Base-by-base conservation (phyloP, 2,329 filamentous ascomycete genomes). In the Exophiala calicioides region DNA sequence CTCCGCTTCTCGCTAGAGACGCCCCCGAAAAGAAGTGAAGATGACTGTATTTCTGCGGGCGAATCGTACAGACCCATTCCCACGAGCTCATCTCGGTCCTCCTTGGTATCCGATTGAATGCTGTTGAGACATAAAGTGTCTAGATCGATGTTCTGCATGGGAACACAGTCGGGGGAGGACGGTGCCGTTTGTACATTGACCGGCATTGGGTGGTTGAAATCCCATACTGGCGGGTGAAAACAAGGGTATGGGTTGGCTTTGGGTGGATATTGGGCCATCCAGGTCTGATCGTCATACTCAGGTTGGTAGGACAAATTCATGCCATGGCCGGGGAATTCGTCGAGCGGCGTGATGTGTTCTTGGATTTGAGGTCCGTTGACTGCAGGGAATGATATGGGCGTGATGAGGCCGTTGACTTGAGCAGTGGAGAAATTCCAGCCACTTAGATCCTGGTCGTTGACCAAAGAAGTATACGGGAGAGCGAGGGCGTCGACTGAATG, bases 41-140 rank as follows among this genome's bases (percentile, higher is more conserved):
- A 54, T 16, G 57, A 58, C 20, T 58, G 57, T 4, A 58, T 50
- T 31, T 57, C 49, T 6, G 57, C 55, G 18, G 58, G 57, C 8
- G 58, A 58, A 38, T 60, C 58, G 33, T 60, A 60, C 10, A 60
- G 38, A 5, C 58, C 58, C 57, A 60, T 59, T 15, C 48, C 58
- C 8, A 60, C 57, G 15, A 60, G 30, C 30, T 59, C 58, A 21
- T 58, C 52, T 19, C 19, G 40, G 26, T 52, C 32, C 18, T 40
- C 37, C 18, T 40, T 47, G 3, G 29, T 19, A 2, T 29, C 40
- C 12, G 35, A 44, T 31, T 29, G 23, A 12, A n/a, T 42, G 29
- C 24, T 40, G 16, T 36, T 38, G 8, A 56, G 50, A 3, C 31
- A 44, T 10, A 49, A 29, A 1, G 37, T 40, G 20, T 49, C 45